Percentiles rank a stretch among this genome's conserved stretches.
These are phyloP conservation scores for Narthecium ossifragum DNA, from an alignment of 106 monocot genomes.

Conservation along the genomic window DNA sequence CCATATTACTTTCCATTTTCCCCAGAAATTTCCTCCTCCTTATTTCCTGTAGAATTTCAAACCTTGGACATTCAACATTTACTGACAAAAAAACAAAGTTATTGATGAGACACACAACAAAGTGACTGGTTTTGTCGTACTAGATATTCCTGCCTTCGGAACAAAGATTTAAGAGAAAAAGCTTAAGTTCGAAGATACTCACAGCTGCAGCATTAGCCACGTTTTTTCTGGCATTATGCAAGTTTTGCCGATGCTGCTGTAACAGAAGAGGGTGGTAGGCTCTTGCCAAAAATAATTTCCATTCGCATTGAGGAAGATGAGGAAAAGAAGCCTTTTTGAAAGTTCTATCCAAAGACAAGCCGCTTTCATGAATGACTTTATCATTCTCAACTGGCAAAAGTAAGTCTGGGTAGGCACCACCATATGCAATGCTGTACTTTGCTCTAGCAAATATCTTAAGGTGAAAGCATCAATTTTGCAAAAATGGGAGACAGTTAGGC, in stretches of 20 bases:
- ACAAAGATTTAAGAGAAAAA: background rate
- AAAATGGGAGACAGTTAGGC: background rate
- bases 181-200: constrained; percentile 22
- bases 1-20: constrained; percentile 22
- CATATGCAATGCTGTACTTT: constrained; percentile 73
- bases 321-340: constrained; percentile 10
- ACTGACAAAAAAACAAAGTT: background rate
- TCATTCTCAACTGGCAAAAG: constrained; percentile 22
- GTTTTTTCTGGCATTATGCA: constrained; percentile 53
- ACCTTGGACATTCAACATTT: background rate
- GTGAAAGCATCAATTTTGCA: background rate
- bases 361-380: background rate
- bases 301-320: constrained; percentile 26
- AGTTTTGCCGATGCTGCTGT: constrained; percentile 43
- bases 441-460: constrained; percentile 69
- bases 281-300: constrained; percentile 64
- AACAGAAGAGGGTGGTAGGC: constrained; percentile 78
- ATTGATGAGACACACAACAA: background rate
- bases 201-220: constrained; percentile 51
- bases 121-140: no score
- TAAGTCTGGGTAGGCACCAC: constrained; percentile 58
- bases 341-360: constrained; percentile 4
- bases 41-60: constrained; percentile 38
- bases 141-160: no score
- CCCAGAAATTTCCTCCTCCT: constrained; percentile 56